Percentiles rank a stretch among this genome's conserved stretches.
These are phyloP conservation scores for Claviceps digitariae DNA, from an alignment of 2,329 filamentous ascomycete genomes.

Conservation along the genomic window DNA sequence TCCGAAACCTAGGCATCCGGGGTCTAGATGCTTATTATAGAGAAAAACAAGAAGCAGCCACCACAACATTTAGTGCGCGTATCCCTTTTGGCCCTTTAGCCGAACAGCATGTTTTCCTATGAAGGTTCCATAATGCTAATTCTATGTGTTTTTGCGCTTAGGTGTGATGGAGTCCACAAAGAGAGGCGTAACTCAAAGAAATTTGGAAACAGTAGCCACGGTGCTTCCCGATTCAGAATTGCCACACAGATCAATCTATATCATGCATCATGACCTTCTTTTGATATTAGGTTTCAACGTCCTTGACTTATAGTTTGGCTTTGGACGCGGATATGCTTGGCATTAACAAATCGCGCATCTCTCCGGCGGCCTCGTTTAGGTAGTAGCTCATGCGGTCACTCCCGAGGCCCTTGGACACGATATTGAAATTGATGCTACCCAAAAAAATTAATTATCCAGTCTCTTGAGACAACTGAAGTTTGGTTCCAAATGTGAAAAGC, in stretches of 20 bases:
- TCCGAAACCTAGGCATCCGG: neutral
- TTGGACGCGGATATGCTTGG: constrained; percentile 69
- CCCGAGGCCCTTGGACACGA: constrained; percentile 85
- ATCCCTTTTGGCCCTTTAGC: no score
- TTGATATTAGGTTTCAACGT: neutral
- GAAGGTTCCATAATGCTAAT: no score
- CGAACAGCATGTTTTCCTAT: no score
- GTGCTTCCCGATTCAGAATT: neutral
- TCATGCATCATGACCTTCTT: neutral
- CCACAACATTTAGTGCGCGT: no score
- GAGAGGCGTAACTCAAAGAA: neutral
- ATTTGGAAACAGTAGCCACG: neutral
- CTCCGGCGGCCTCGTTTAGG: constrained; percentile 81
- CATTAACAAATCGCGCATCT: constrained; percentile 75
- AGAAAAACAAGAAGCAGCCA: no score
- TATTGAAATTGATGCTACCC: constrained; percentile 84
- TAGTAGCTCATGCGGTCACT: constrained; percentile 92
- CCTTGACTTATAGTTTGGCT: constrained; percentile 50
- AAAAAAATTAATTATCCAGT: constrained; percentile 4
- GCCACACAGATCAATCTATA: neutral
- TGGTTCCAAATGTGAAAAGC: neutral
- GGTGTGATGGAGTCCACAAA: neutral
- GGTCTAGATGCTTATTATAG: neutral
- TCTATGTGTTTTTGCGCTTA: neutral
- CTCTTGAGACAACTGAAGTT: neutral